Conservation (phyloP, 371 early-diverging fungal species). For the Choanephora cucurbitarum region DNA sequence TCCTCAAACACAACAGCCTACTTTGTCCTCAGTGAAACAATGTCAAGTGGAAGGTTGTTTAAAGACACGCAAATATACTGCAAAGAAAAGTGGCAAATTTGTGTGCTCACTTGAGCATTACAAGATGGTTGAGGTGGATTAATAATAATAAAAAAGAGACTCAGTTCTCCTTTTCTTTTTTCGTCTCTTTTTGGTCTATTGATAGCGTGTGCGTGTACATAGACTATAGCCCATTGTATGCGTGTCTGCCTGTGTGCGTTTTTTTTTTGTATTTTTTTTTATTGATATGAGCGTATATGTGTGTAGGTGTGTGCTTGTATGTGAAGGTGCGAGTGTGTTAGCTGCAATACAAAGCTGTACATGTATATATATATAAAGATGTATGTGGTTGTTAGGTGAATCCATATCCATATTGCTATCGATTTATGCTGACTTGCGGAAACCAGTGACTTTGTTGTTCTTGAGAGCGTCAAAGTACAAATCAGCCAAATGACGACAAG, state of each 20-base stretch:
- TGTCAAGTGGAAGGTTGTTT: slow-evolving; percentile 40
- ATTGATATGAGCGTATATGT: not conserved
- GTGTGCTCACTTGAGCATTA: slow-evolving; percentile 53
- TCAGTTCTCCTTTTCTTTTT: no score
- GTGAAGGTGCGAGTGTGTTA: no score
- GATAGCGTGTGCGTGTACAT: slow-evolving; percentile 17
- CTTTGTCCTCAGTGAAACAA: not conserved
- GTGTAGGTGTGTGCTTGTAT: no score
- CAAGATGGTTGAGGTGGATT: slow-evolving; percentile 28
- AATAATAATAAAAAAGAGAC: not conserved
- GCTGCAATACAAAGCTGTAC: no score
- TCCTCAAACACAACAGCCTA: not conserved
- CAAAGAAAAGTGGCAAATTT: slow-evolving; percentile 38
- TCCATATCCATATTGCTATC: not conserved
- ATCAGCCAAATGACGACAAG: slow-evolving; percentile 52
- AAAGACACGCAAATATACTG: slow-evolving; percentile 41
- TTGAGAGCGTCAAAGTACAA: slow-evolving; percentile 46
- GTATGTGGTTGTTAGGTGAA: no score
- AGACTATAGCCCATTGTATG: no score
- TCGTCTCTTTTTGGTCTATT: no score
- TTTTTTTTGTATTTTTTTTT: no score
- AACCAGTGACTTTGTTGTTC: slow-evolving; percentile 53
- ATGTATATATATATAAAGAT: no score
- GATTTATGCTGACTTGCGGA: slow-evolving; percentile 29
- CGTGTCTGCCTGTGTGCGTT: no score